Percentiles rank a stretch among this genome's conserved stretches.
phyloP scores from a whole-genome alignment of 805 yeast species.

The Cyberlindnera mycetangii region DNA sequence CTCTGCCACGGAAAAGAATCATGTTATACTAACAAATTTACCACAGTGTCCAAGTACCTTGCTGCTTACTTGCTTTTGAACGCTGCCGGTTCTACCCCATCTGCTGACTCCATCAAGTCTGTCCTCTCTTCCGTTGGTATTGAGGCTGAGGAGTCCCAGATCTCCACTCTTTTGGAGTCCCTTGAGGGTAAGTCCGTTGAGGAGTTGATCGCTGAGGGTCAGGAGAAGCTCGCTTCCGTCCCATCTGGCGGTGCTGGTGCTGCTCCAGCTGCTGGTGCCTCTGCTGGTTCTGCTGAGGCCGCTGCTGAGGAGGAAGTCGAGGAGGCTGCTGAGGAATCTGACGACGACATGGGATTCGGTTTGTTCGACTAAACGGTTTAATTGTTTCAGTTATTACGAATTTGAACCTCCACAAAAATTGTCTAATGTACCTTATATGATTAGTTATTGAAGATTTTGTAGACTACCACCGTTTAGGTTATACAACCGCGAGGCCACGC shows the following conservation, averaged over 20 bases:
- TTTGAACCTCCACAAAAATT: conserved; percentile 1
- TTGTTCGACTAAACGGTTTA: conserved; percentile 80
- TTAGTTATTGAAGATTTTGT: neutral
- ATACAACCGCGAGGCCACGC: no score
- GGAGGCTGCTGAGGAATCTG: conserved; percentile 62
- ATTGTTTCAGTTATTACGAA: neutral
- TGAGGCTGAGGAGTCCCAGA: conserved; percentile 88
- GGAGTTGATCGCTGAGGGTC: conserved; percentile 93
- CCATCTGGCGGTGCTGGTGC: conserved; percentile 98
- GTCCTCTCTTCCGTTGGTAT: conserved; percentile 94
- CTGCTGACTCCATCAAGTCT: conserved; percentile 85
- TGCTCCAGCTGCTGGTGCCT: conserved; percentile 66
- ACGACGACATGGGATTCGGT: conserved; percentile 91
- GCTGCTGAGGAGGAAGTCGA: conserved; percentile 70
- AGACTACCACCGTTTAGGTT: neutral
- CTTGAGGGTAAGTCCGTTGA: conserved; percentile 90
- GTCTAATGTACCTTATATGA: conserved; percentile 20
- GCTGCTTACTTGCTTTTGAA: conserved; percentile 99
- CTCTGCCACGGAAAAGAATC: neutral
- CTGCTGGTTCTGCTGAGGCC: conserved; percentile 65
- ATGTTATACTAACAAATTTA: conserved; percentile 19
- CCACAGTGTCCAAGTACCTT: conserved; percentile 68
- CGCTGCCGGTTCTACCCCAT: conserved; percentile 95
- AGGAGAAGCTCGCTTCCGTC: conserved; percentile 93
- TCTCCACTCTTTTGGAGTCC: conserved; percentile 75